Percentiles rank a stretch among this genome's conserved stretches.
These are phyloP conservation scores for Huntiella bhutanensis DNA, from an alignment of 2,329 filamentous ascomycete genomes.

Conservation along the genomic window DNA sequence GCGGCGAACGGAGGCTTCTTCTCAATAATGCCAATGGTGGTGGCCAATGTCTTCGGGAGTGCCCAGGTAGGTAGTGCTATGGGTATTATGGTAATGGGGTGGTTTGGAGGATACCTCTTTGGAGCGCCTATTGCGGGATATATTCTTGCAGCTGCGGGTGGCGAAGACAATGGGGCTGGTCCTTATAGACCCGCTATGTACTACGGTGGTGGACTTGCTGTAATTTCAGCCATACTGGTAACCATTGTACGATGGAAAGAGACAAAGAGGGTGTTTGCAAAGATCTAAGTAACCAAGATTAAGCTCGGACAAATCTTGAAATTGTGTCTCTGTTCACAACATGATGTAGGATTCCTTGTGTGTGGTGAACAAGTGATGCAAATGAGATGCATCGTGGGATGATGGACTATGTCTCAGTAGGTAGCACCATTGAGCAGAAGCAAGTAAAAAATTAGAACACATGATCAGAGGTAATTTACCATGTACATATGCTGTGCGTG, in stretches of 20 bases:
- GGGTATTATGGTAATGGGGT: constrained; percentile 42
- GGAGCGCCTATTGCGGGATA: constrained; percentile 42
- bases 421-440: too few species aligned
- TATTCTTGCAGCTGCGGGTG: constrained; percentile 35
- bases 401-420: too few species aligned
- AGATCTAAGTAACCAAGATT: not conserved
- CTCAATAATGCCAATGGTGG: constrained; percentile 42
- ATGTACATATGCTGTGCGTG: too few species aligned
- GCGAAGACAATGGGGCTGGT: constrained; percentile 26
- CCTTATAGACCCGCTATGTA: constrained; percentile 43
- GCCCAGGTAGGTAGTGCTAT: constrained; percentile 35
- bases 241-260: constrained; percentile 25
- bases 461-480: too few species aligned
- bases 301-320: too few species aligned
- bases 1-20: constrained; percentile 45
- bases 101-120: constrained; percentile 41
- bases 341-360: too few species aligned
- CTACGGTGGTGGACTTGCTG: constrained; percentile 35
- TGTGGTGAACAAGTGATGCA: too few species aligned
- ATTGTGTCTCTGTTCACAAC: too few species aligned
- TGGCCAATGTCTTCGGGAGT: constrained; percentile 39
- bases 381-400: too few species aligned
- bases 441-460: too few species aligned
- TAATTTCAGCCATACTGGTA: constrained; percentile 26
- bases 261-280: constrained; percentile 19